Percentiles rank a stretch among this genome's conserved stretches.
Evolutionary conservation across 495 filamentous ascomycete species (phyloP).

Genomic region (Aspergillus saccharolyticus): DNA sequence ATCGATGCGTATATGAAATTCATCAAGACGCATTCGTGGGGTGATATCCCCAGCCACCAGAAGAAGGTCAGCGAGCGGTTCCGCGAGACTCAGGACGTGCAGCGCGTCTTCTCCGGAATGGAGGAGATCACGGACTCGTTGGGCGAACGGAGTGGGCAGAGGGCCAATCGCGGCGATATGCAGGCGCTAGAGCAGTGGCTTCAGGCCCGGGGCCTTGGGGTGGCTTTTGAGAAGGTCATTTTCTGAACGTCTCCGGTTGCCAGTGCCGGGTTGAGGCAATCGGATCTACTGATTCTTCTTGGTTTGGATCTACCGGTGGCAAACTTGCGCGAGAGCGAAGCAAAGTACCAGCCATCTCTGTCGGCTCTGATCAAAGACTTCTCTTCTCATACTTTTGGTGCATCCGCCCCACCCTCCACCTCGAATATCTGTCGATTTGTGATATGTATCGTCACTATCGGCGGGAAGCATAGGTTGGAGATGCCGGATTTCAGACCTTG

Average conservation of each 20-base stretch:
- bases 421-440: too few species aligned
- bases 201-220: conserved; percentile 23
- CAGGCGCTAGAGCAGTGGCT: conserved; percentile 41
- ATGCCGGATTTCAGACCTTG: too few species aligned
- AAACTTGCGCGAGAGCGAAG: too few species aligned
- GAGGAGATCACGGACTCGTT: conserved; percentile 40
- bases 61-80: conserved; percentile 41
- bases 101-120: conserved; percentile 34
- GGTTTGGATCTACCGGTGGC: too few species aligned
- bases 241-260: conserved; percentile 15
- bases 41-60: conserved; percentile 40
- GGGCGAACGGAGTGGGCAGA: conserved; percentile 34
- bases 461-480: too few species aligned
- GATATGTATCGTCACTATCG: too few species aligned
- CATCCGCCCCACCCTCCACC: too few species aligned
- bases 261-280: too few species aligned
- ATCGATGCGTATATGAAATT: conserved; percentile 41
- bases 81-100: conserved; percentile 26
- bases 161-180: conserved; percentile 43
- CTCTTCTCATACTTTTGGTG: too few species aligned
- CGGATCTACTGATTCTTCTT: too few species aligned
- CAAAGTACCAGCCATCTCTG: too few species aligned
- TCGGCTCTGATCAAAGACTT: too few species aligned
- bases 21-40: conserved; percentile 43
- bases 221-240: conserved; percentile 38